Conservation (phyloP, 352 stramenopile species). For the Nothophytophthora sp. region DNA sequence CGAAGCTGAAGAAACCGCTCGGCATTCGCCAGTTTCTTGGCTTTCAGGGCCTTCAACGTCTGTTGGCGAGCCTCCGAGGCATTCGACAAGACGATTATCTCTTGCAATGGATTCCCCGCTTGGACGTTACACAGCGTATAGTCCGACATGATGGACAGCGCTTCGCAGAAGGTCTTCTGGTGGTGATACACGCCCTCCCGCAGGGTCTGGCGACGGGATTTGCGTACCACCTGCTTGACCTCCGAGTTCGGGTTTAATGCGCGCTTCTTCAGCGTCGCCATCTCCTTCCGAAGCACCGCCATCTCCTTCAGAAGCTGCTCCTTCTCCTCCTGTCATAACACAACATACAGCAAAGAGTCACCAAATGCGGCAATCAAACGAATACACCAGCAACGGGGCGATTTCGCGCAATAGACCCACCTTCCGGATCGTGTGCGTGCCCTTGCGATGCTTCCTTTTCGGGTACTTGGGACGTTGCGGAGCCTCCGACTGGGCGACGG, state of each 20-base stretch:
- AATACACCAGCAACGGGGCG: too few relatives aligned
- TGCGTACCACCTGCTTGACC: constrained; percentile 8
- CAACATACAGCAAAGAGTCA: background rate
- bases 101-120: constrained; percentile 28
- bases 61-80: constrained; percentile 14
- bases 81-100: constrained; percentile 22
- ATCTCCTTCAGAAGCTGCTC: constrained; percentile 24
- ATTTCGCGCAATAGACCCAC: too few relatives aligned
- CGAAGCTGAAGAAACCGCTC: constrained; percentile 35
- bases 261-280: constrained; percentile 30
- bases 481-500: background rate
- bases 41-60: constrained; percentile 20
- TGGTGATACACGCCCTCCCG: constrained; percentile 15
- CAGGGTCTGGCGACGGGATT: constrained; percentile 13
- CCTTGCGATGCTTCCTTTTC: constrained; percentile 33
- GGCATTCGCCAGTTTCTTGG: constrained; percentile 21
- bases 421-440: constrained; percentile 32
- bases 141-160: constrained; percentile 28
- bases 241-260: constrained; percentile 10
- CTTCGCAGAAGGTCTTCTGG: constrained; percentile 22
- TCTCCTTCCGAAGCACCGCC: constrained; percentile 22
- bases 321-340: constrained; percentile 28
- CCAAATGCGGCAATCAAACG: background rate
- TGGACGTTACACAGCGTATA: constrained; percentile 30
- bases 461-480: constrained; percentile 18